phyloP scores from a whole-genome alignment of 805 yeast species.

The Myxozyma sirexii region DNA sequence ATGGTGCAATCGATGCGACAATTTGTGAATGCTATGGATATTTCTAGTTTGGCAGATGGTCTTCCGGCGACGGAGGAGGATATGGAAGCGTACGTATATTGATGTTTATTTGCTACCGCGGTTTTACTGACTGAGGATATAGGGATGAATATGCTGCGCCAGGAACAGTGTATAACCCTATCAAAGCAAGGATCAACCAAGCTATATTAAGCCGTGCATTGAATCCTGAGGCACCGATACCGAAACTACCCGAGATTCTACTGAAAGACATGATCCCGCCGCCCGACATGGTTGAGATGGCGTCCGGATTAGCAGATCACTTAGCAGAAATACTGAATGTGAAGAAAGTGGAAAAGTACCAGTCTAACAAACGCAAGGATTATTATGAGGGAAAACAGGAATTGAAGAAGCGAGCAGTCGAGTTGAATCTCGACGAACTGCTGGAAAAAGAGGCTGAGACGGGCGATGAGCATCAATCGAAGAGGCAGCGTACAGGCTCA shows the following conservation, averaged over 20 bases:
- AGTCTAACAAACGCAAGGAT: constrained; percentile 23
- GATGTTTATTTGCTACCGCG: too few species aligned
- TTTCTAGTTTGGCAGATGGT: constrained; percentile 39
- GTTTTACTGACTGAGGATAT: constrained; percentile 28
- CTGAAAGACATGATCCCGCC: constrained; percentile 12
- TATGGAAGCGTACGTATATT: constrained; percentile 35
- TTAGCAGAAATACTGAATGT: constrained; percentile 13
- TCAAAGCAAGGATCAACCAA: constrained; percentile 35
- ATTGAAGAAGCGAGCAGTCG: neutral
- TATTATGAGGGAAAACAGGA: constrained; percentile 7
- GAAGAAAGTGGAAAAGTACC: constrained; percentile 22
- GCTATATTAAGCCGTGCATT: constrained; percentile 42
- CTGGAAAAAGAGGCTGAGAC: neutral
- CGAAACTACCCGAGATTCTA: constrained; percentile 4
- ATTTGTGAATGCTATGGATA: constrained; percentile 50
- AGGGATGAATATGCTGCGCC: constrained; percentile 32
- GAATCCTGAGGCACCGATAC: constrained; percentile 38
- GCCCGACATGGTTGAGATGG: constrained; percentile 8
- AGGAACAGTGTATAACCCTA: constrained; percentile 41
- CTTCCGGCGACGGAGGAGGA: constrained; percentile 28
- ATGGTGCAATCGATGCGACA: constrained; percentile 50
- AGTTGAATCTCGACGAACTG: constrained; percentile 16
- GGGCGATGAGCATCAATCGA: neutral
- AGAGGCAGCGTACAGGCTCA: neutral
- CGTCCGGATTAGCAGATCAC: constrained; percentile 10